Base-by-base conservation (phyloP, 179 eudicot genomes). In the Dionaea muscipula region DNA sequence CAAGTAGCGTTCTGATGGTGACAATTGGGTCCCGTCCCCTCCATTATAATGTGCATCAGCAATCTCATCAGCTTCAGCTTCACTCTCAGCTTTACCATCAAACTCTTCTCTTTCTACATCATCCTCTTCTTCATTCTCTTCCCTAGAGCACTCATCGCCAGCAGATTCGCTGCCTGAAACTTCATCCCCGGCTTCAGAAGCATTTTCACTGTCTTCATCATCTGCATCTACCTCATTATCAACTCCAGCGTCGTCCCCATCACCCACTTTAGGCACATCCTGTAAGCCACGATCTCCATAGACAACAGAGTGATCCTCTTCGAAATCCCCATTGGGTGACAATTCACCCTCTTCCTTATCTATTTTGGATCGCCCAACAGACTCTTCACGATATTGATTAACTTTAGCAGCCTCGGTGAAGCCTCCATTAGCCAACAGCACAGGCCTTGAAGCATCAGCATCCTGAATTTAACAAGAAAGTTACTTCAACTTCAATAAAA, bases 331-430 rank as follows among this genome's bases (percentile, higher is more conserved):
- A 71, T 63, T 80, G 41, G 94, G 95, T 10, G 88, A 89, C 62
- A 86, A 61, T 70, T 89, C 97, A 22, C 95, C 97, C 68, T 89
- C 95, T 72, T 89, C 97, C 72, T 81, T 81, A 72, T 83, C 97
- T 65, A 48, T 67, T 67, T 79, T 77, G 35, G 78, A 58, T n/a
- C 70, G 70, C 66, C 77, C 82, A 66, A 43, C 65, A 61, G 71
- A 51, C 53, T 64, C 78, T 58, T 70, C 79, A 43, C 53, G 69
- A 71, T 56, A 68, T 57, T 53, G 56, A 48, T 64, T 67, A 8
- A 57, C 56, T 69, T 57, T 74, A 46, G 61, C 51, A 33, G 61
- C 64, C 63, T 71, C 83, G 12, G 60, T 33, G 37, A 59, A 60
- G 48, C 39, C 66, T 63, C 84, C 81, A 66, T 69, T 81, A 26